Evolutionary conservation across 2,329 filamentous ascomycete species (phyloP).

Genomic region (Penicillium sp.): DNA sequence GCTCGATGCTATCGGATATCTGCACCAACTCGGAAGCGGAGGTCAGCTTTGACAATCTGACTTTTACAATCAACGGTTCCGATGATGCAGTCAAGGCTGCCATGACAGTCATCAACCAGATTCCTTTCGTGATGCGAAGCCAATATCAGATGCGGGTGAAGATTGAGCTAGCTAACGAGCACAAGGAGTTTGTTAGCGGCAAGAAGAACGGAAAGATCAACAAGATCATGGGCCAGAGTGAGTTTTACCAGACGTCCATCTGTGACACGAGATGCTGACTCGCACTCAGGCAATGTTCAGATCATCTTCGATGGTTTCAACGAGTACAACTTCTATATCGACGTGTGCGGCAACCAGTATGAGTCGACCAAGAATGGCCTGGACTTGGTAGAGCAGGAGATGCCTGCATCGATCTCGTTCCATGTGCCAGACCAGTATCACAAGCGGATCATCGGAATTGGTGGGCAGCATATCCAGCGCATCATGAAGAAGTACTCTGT

Average conservation of each 20-base stretch:
- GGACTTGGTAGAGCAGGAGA: conserved; percentile 93
- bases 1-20: conserved; percentile 90
- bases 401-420: conserved; percentile 98
- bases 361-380: conserved; percentile 92
- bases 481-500: conserved; percentile 99
- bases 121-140: conserved; percentile 80
- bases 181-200: conserved; percentile 98
- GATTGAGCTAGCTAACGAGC: conserved; percentile 97
- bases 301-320: conserved; percentile 99
- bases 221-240: conserved; percentile 99
- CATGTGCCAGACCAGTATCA: conserved; percentile 99
- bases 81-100: conserved; percentile 95
- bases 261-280: conserved; percentile 11
- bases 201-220: conserved; percentile 99
- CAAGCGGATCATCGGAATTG: conserved; percentile 98
- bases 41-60: conserved; percentile 88
- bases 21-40: conserved; percentile 96
- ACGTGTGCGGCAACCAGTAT: conserved; percentile 88
- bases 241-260: conserved; percentile 24
- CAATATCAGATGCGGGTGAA: conserved; percentile 95
- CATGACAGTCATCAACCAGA: conserved; percentile 88
- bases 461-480: conserved; percentile 95
- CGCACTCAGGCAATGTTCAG: conserved; percentile 73
- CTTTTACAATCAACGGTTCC: conserved; percentile 90
- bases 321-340: conserved; percentile 99